Evolutionary conservation across 345 rosid species (phyloP).

Genomic region (Cardamine resedifolia): DNA sequence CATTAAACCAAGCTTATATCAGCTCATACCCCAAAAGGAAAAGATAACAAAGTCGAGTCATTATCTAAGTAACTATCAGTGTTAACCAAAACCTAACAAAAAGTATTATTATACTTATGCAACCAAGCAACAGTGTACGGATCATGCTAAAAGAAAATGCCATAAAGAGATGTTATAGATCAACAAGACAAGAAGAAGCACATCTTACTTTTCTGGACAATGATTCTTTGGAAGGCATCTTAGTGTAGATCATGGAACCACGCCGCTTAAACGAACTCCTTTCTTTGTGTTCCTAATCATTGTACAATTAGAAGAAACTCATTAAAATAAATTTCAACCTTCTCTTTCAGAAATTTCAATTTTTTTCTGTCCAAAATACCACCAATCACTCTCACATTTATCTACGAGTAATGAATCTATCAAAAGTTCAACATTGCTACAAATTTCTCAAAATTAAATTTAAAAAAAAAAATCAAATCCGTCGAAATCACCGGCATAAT

Average conservation of each 20-base stretch:
- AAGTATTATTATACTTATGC: neutral
- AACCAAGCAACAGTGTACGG: neutral
- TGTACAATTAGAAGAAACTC: slow-evolving; percentile 7
- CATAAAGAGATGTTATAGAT: slow-evolving; percentile 15
- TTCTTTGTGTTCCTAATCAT: slow-evolving; percentile 67
- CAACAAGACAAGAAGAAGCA: slow-evolving; percentile 3
- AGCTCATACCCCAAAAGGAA: slow-evolving; percentile 26
- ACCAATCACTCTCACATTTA: neutral
- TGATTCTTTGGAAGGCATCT: slow-evolving; percentile 90
- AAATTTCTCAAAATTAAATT: neutral
- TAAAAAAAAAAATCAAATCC: neutral
- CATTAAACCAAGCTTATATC: slow-evolving; percentile 2
- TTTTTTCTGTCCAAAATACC: neutral
- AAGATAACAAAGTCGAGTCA: slow-evolving; percentile 2
- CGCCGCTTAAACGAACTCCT: slow-evolving; percentile 82
- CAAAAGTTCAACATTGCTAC: neutral
- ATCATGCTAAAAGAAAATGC: neutral
- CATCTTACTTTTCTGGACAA: slow-evolving; percentile 56
- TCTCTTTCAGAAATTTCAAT: neutral
- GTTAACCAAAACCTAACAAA: neutral
- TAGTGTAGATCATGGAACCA: slow-evolving; percentile 83
- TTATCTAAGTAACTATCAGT: slow-evolving; percentile 4
- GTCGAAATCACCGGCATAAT: neutral
- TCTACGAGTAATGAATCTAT: neutral
- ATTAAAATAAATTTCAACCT: neutral